Percentiles rank a stretch among this genome's conserved stretches.
Conservation (phyloP, 768 basidiomycete genomes). For the Mycena kentingensis region DNA sequence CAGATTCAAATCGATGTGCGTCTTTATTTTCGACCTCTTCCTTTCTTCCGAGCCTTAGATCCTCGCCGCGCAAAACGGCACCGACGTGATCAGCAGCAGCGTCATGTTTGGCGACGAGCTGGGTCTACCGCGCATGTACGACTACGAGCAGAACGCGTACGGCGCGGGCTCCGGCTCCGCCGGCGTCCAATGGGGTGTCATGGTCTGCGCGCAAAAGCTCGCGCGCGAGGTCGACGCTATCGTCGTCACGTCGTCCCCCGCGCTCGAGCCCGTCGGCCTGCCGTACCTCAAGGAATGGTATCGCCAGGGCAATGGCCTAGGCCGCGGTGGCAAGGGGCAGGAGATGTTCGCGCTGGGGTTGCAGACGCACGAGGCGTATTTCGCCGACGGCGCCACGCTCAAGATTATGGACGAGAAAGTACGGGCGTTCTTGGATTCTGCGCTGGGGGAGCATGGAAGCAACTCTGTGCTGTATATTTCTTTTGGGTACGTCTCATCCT, state of each 20-base stretch:
- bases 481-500: slow-evolving; percentile 7
- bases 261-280: slow-evolving; percentile 5
- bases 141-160: slow-evolving; percentile 8
- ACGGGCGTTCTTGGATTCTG: slow-evolving; percentile 5
- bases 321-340: slow-evolving; percentile 8
- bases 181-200: too few relatives aligned
- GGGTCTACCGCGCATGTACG: slow-evolving; percentile 11
- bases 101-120: slow-evolving; percentile 1
- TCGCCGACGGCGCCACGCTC: background rate
- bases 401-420: slow-evolving; percentile 1
- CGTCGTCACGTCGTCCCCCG: background rate
- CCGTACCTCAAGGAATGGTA: slow-evolving; percentile 3
- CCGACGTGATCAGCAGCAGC: slow-evolving; percentile 1
- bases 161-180: too few relatives aligned
- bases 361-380: slow-evolving; percentile 9
- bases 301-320: too few relatives aligned
- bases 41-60: background rate
- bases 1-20: slow-evolving; percentile 6
- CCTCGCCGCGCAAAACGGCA: slow-evolving; percentile 5
- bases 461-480: slow-evolving; percentile 15
- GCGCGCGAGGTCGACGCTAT: slow-evolving; percentile 8
- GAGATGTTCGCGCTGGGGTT: slow-evolving; percentile 10
- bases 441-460: slow-evolving; percentile 1
- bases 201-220: slow-evolving; percentile 2
- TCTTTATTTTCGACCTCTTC: background rate